Evolutionary conservation across 805 yeast genomes (phyloP).

Genomic region (Yamadazyma tumulicola): DNA sequence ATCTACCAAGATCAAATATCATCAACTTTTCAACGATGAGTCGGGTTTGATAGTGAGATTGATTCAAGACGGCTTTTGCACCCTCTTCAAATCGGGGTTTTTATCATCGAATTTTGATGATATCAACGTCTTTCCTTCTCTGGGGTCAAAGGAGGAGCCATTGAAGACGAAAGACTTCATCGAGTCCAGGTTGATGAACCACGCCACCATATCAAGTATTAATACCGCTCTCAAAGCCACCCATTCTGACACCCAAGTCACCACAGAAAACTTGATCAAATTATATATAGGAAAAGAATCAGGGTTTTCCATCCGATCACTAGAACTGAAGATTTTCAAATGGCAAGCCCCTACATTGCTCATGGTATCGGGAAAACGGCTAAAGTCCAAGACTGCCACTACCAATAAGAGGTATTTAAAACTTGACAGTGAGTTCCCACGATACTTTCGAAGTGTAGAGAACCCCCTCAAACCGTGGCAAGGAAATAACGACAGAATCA

Average conservation of each 20-base stretch:
- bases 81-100: slow-evolving; percentile 32
- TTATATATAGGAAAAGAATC: slow-evolving; percentile 69
- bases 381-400: slow-evolving; percentile 31
- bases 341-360: slow-evolving; percentile 88
- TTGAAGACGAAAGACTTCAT: slow-evolving; percentile 12
- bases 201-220: slow-evolving; percentile 37
- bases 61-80: slow-evolving; percentile 15
- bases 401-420: slow-evolving; percentile 46
- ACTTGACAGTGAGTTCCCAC: slow-evolving; percentile 49
- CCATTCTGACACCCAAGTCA: slow-evolving; percentile 30
- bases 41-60: slow-evolving; percentile 3
- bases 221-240: slow-evolving; percentile 25
- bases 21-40: slow-evolving; percentile 13
- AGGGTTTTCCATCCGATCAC: slow-evolving; percentile 85
- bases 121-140: too few species aligned
- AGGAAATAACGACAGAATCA: slow-evolving; percentile 39
- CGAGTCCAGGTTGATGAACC: slow-evolving; percentile 38
- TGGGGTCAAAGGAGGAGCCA: background rate
- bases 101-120: slow-evolving; percentile 12
- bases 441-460: slow-evolving; percentile 27
- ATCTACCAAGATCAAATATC: slow-evolving; percentile 11
- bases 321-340: slow-evolving; percentile 78
- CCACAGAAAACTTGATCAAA: slow-evolving; percentile 49
- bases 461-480: slow-evolving; percentile 29
- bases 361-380: slow-evolving; percentile 60